Evolutionary conservation across 2,329 filamentous ascomycete species (phyloP).

Genomic region (Rhynchosporium agropyri): DNA sequence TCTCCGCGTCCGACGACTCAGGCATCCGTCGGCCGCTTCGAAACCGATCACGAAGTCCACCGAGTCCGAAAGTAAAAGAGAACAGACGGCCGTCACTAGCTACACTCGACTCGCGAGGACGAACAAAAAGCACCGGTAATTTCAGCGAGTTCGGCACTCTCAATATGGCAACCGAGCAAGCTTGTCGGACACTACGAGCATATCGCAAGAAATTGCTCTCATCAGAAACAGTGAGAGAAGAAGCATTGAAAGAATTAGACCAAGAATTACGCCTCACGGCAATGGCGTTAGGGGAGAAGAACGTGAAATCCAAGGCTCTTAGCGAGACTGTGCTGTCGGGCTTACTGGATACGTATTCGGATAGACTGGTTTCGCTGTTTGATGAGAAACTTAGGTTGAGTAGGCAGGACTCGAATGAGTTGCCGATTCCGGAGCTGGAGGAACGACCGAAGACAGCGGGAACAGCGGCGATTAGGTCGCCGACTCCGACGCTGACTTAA

Average conservation of each 20-base stretch:
- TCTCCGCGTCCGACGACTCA: conserved; percentile 38
- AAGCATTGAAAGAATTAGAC: conserved; percentile 63
- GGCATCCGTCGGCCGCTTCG: conserved; percentile 31
- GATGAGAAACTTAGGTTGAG: conserved; percentile 68
- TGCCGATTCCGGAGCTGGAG: conserved; percentile 19
- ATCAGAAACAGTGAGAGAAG: conserved; percentile 56
- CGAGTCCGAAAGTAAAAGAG: conserved; percentile 36
- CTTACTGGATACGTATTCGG: conserved; percentile 74
- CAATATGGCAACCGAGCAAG: conserved; percentile 66
- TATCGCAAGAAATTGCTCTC: conserved; percentile 66
- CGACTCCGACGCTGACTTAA: conserved; percentile 4
- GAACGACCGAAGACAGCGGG: conserved; percentile 39
- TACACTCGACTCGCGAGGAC: conserved; percentile 50
- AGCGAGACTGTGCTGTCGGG: conserved; percentile 63
- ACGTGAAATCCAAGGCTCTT: conserved; percentile 48
- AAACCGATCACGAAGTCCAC: conserved; percentile 40
- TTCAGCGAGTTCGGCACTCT: conserved; percentile 56
- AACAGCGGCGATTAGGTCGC: conserved; percentile 5
- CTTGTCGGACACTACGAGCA: conserved; percentile 61
- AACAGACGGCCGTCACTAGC: conserved; percentile 58
- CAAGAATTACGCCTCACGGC: conserved; percentile 65
- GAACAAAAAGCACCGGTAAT: conserved; percentile 50
- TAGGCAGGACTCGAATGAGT: conserved; percentile 30
- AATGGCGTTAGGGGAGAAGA: conserved; percentile 53
- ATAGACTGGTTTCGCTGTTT: conserved; percentile 69